Base-by-base conservation (phyloP, 2,329 filamentous ascomycete species). In the Xylariales sp. region DNA sequence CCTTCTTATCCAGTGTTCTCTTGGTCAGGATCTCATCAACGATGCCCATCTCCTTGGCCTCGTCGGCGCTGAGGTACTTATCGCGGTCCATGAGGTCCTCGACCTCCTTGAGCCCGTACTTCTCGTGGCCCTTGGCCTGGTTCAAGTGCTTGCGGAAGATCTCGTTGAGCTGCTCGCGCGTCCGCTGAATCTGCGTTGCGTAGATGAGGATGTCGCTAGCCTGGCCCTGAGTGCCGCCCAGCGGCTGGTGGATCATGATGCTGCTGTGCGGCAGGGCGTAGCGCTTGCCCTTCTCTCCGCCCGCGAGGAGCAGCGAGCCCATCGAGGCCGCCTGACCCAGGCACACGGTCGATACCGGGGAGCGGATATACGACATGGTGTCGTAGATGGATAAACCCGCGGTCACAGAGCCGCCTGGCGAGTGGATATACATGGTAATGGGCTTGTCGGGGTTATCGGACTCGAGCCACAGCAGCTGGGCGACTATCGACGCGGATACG, bases 351-450 rank as follows among this genome's bases (percentile, higher is more conserved):
- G 85, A 91, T 0, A 98, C 89, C 1, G 91, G 88, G 3, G 87
- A 87, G 43, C 84, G 82, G 58, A 98, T 97, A 63, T 98, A 98
- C 51, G 85, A 82, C 91, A 98, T 97, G 11, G 93, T 98, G 61
- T 98, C 93, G 72, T 98, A 98, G 55, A 98, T 97, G 18, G 93
- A 90, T 43, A 85, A 72, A 13, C 81, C 81, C 2, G 93, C 91
- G 44, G 85, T 91, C 28, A 98, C 90, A 29, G 86, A 91, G 40
- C 93, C 93, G 34, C 93, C 93, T 0, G 91, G 91, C 0, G 88
- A 95, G 68, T 98, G 95, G 62, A 98, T 98, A 64, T 98, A 98
- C 61, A 98, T 86, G 37, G 87, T 93, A 48, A 98, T 97, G 11
- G 89, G 86, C 61, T 95, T 96, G 40, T 94, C 81, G 4, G 91